These are phyloP conservation scores for Nymphaea thermarum DNA, from an alignment of 164 flowering plant species.

Conservation along the genomic window DNA sequence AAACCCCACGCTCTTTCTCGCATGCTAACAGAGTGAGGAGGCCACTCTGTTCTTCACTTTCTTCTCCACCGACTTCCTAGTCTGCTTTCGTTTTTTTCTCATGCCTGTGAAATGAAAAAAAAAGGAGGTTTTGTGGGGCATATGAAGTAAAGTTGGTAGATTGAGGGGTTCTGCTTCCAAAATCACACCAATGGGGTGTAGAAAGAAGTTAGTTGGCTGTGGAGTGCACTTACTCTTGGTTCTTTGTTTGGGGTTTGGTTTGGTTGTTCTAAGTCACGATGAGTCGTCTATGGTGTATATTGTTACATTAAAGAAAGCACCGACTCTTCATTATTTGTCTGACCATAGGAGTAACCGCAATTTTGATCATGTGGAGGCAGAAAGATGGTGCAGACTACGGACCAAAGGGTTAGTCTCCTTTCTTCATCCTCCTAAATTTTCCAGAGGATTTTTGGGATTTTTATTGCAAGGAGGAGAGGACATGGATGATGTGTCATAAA, in stretches of 20 bases:
- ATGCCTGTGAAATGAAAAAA: too few relatives aligned
- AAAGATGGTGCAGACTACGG: conserved; percentile 13
- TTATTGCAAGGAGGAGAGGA: too few relatives aligned
- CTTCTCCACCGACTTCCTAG: too few relatives aligned
- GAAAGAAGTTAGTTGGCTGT: conserved; percentile 1
- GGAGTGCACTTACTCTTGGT: conserved; percentile 25
- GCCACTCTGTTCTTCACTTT: too few relatives aligned
- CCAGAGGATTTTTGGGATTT: background rate
- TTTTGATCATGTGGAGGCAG: conserved; percentile 13
- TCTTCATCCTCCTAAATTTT: background rate
- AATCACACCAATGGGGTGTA: background rate
- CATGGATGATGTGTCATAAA: too few relatives aligned
- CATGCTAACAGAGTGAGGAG: too few relatives aligned
- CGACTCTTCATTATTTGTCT: conserved; percentile 24
- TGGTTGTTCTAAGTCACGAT: conserved; percentile 24
- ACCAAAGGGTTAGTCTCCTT: conserved; percentile 29
- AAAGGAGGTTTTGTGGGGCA: background rate
- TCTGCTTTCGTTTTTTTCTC: too few relatives aligned
- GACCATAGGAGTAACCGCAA: conserved; percentile 15
- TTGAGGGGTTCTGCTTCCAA: background rate
- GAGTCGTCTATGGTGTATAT: conserved; percentile 51
- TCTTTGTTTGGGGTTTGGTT: conserved; percentile 27
- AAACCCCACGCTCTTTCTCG: too few relatives aligned
- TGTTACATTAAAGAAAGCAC: conserved; percentile 63
- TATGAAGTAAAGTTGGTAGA: background rate